Conservation (phyloP, 1,139 yeast genomes). For the Scheffersomyces segobiensis region DNA sequence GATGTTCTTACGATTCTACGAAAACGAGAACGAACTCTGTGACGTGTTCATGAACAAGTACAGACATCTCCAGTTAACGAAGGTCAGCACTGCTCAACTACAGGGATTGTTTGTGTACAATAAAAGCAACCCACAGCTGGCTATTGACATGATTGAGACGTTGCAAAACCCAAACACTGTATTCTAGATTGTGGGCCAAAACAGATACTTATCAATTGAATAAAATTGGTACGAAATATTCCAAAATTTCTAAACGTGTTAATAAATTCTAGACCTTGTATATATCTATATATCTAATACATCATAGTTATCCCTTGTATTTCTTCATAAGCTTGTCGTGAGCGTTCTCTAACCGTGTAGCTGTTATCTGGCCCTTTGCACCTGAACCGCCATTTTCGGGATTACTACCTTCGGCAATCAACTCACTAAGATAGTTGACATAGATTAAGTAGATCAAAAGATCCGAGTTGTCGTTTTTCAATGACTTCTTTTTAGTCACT, state of each 20-base stretch:
- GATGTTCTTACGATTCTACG: conserved; percentile 90
- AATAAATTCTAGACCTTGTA: conserved; percentile 1
- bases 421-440: conserved; percentile 42
- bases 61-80: conserved; percentile 48
- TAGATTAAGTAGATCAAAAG: conserved; percentile 50
- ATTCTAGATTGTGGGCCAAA: conserved; percentile 15
- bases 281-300: not conserved
- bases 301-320: conserved; percentile 25
- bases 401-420: conserved; percentile 39
- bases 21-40: conserved; percentile 60
- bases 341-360: conserved; percentile 18
- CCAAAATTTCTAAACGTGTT: conserved; percentile 1
- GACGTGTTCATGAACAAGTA: conserved; percentile 59
- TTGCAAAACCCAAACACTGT: conserved; percentile 35
- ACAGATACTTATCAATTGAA: not conserved
- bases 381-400: conserved; percentile 33
- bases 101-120: conserved; percentile 95
- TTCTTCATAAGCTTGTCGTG: conserved; percentile 23
- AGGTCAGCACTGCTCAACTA: conserved; percentile 87
- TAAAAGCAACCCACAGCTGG: conserved; percentile 78
- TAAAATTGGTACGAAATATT: not conserved
- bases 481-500: conserved; percentile 3
- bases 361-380: conserved; percentile 21
- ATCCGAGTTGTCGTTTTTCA: conserved; percentile 43
- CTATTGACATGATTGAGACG: conserved; percentile 62